These are phyloP conservation scores for Melampsora larici-populina DNA, from an alignment of 1,284 basidiomycete genomes.

Conservation along the genomic window DNA sequence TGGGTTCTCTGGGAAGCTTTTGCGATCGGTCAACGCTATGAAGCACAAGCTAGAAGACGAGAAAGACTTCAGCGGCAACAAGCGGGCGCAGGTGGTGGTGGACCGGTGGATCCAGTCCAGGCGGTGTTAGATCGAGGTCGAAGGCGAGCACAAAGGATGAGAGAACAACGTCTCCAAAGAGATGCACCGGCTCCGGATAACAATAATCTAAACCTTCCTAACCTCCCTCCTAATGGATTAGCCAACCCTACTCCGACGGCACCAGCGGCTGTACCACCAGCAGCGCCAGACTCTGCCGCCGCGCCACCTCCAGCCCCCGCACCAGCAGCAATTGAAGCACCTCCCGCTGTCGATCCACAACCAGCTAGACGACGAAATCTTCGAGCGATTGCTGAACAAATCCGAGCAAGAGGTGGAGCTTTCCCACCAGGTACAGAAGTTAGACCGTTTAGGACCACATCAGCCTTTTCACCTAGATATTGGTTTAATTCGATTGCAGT, in stretches of 20 bases:
- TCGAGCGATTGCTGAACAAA: constrained; percentile 43
- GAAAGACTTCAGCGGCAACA: constrained; percentile 34
- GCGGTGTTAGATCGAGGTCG: constrained; percentile 41
- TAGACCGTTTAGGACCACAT: constrained; percentile 42
- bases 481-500: constrained; percentile 50
- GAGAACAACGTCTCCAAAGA: constrained; percentile 13
- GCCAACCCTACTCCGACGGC: neutral
- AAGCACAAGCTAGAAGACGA: constrained; percentile 37
- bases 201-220: neutral
- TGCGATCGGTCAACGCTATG: constrained; percentile 43
- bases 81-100: constrained; percentile 10
- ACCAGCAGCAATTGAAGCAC: constrained; percentile 7
- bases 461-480: constrained; percentile 49
- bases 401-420: constrained; percentile 43
- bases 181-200: neutral
- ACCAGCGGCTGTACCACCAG: neutral
- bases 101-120: constrained; percentile 40
- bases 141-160: constrained; percentile 30
- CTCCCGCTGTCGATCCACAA: neutral
- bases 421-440: constrained; percentile 41
- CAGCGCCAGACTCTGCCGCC: neutral
- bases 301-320: constrained; percentile 24
- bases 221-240: neutral
- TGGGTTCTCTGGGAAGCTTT: constrained; percentile 50
- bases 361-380: constrained; percentile 15